Evolutionary conservation across 345 rosid species (phyloP), one percentile per base, ranked within the genome.

Genomic region (Trapa incisa): DNA sequence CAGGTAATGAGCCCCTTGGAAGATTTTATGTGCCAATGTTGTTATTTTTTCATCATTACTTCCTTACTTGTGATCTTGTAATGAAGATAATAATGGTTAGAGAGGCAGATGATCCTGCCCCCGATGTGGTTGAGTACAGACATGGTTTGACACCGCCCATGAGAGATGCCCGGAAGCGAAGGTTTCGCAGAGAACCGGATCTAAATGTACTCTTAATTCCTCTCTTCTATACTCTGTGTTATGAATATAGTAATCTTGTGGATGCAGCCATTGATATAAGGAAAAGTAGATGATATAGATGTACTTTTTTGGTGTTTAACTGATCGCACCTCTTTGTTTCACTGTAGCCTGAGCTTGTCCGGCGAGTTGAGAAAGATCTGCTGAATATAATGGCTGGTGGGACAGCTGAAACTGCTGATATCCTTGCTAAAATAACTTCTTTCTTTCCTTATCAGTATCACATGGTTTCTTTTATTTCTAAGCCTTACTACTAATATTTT

Each of bases 101-200:
- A 77, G 99, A 89, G 58, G 78, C 80, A 0, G 87, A 82, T 73
- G 99, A 91, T 74, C 77, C 84, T 41, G 85, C 92, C 43, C 90
- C 96, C 42, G 96, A 81, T 73, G 83, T 78, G 48, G 80, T 85
- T 77, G 96, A 91, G 77, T 87, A 86, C 76, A 87, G 92, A 67
- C 99, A 91, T 75, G 99, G 99, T 74, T 77, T 95, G 68, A 87
- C 97, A 56, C 92, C 99, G 80, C 96, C 97, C 17, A 84, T 87
- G 96, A 87, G 96, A 77, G 99, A 95, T 84, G 96, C 97, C 61
- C 83, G 99, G 15, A 95, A 89, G 82, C 81, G 99, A 72, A 82
- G 99, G 78, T 91, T 95, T 63, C 93, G 96, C 12, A 83, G 99
- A 73, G 99, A 91, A 78, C 96, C 99, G 37, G 97, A 95, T 75